Base-by-base conservation (phyloP, 2,329 filamentous ascomycete species). In the Pleurostoma richardsiae region DNA sequence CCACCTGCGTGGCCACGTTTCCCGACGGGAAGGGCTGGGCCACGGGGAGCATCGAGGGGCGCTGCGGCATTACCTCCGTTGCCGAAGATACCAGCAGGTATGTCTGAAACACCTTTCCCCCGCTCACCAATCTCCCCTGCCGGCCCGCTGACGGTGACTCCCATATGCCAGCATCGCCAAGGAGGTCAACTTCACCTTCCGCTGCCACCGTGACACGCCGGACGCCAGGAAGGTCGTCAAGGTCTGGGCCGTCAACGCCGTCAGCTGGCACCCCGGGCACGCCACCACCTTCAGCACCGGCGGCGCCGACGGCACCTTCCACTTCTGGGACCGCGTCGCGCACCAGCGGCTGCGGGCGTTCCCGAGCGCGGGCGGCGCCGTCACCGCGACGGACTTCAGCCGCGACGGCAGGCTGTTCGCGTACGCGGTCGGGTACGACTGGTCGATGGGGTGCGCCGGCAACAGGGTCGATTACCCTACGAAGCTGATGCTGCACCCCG, bases 391-490 rank as follows among this genome's bases (percentile, higher is more conserved):
- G 0, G 75, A 72, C 29, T 88, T 88, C 69, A 82, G 77, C 58
- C 69, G 71, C 38, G 77, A 73, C 51, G 85, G 84, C 40, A 77
- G 61, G 42, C 68, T 77, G 44, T 76, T 79, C 56, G 77, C 76
- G 3, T 80, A 80, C 53, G 83, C 83, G 1, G 72, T 85, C 38
- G 83, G 81, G 58, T 88, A 88, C 60, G 85, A 88, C 59, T 88
- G 85, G 85, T 82, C 80, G 59, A 83, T 83, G 62, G 85, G 84
- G 3, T 83, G 79, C 59, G 46, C 45, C 3, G 52, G 49, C 7
- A 63, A 63, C 43, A 49, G 44, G 26, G 47, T 53, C 2, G n/a
- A 50, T 19, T 53, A 55, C 6, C 48, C 56, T 41, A 62, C 46
- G 4, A 54, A 50, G 54, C 48, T 66, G 42, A 53, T 59, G 52